Evolutionary conservation across 75 land plant genomes (phyloP), one percentile per base, ranked within the genome.

Genomic region (Sequoia sempervirens): DNA sequence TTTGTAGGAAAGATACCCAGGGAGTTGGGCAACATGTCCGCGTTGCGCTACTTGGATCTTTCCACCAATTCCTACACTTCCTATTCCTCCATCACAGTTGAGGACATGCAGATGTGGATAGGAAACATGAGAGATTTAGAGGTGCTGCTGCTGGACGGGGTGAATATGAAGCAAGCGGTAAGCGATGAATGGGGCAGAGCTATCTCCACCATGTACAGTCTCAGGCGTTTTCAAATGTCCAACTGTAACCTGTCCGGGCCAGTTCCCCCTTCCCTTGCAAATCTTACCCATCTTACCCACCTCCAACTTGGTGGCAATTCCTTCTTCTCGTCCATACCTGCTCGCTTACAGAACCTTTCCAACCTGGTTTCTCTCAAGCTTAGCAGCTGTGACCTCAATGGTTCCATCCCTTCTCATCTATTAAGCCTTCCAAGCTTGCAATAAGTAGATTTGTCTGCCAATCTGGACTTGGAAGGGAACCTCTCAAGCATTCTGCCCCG

Each of bases 21-120:
- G 2, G 50, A 43, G 11, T 32, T 87, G 34, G 89, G 89, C 17
- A 87, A 87, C 66, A 58, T 85, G 20, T 81, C 86, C 17, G 79
- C 34, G 14, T 43, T 87, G 43, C 54, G 50, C 9, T 75, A 26
- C 75, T 47, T 66, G 46, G 45, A 46, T 83, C 87, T 32, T 45
- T 56, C 7, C 52, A 83, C 47, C 0, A 12, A 34, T 56, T 64
- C 20, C 82, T 86, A 5, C 26, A 23, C 3, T 17, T 61, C 66
- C 26, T 1, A 0, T 23, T 61, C 8, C 66, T 7, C n/a, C n/a
- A 3, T 66, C 10, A 70, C 11, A 23, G 32, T 70, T 70, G 73
- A 2, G 2, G 14, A 32, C 32, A 70, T 70, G 73, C 14, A 13
- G 37, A 70, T 11, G 12, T 28, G 73, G 36, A 70, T 12, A 30